Conservation (phyloP, 2,329 filamentous ascomycete genomes). For the Metarhizium anisopliae region DNA sequence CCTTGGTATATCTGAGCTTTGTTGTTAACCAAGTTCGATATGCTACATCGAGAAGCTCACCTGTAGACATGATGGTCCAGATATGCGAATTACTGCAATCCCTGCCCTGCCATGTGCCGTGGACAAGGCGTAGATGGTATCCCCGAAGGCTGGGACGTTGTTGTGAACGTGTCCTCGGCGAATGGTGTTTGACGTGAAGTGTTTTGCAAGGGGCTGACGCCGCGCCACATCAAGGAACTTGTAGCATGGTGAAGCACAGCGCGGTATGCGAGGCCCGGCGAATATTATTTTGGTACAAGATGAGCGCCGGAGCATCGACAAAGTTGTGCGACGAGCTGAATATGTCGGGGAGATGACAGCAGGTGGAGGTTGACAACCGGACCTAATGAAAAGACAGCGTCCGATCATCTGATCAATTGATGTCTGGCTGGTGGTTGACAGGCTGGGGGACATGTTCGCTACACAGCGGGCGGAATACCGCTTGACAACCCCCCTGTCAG, state of each 20-base stretch:
- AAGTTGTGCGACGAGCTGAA: neutral
- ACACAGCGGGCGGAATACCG: too few relatives aligned
- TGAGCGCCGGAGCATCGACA: slow-evolving; percentile 7
- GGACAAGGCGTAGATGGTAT: slow-evolving; percentile 88
- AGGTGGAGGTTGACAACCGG: neutral
- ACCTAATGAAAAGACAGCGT: too few relatives aligned
- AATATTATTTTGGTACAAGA: neutral
- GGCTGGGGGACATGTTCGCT: too few relatives aligned
- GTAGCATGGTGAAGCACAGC: neutral
- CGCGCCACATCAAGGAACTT: neutral
- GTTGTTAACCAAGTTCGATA: neutral
- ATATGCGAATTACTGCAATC: slow-evolving; percentile 83
- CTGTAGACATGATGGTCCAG: slow-evolving; percentile 64
- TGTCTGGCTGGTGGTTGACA: too few relatives aligned
- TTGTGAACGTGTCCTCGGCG: neutral
- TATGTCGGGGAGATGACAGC: neutral
- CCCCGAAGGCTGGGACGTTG: slow-evolving; percentile 16
- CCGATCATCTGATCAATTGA: too few relatives aligned
- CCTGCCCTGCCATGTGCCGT: slow-evolving; percentile 79
- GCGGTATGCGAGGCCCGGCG: neutral
- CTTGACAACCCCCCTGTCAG: too few relatives aligned
- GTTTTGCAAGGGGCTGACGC: neutral
- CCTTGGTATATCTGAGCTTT: slow-evolving; percentile 37
- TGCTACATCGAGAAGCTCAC: slow-evolving; percentile 20
- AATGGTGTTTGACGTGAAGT: neutral